Evolutionary conservation across 306 rosid species (phyloP), one percentile per base, ranked within the genome.

Genomic region (Vicia faba): DNA sequence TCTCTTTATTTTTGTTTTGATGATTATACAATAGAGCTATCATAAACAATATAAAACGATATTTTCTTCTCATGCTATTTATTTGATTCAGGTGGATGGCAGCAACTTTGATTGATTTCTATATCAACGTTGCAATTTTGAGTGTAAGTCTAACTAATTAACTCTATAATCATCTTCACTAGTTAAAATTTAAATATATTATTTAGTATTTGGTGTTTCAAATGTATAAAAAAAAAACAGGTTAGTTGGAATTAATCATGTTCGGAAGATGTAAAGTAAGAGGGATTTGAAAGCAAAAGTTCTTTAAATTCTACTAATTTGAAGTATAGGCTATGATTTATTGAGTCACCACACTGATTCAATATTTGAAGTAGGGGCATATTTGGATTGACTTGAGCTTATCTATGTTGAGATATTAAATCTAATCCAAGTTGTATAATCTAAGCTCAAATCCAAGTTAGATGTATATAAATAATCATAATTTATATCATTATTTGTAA

Each of bases 71-170:
- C 28, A 25, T 25, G 28, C 28, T 25, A 2, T 2, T 11, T 72
- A 1, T 41, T 66, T 79, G 77, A 68, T 79, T 79, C 88, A 92
- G 98, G 78, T 87, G 96, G 90, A 82, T 92, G 92, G 73, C 0
- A 2, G 87, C 93, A 41, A 73, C 89, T 70, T 76, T 86, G 86
- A 36, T 92, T 77, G 98, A 92, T 79, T 89, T 92, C 78, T 92
- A 83, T 59, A 81, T 92, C 80, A 86, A 89, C 39, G 64, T 92
- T 80, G 67, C 63, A 16, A 29, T 81, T 61, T 73, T 92, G 20
- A 80, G 78, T 25, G 96, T 92, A 89, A 70, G 86, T 71, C 25
- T 15, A 36, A 53, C n/a, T 38, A 7, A n/a, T 44, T 8, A 2
- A 35, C 54, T 64, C 58, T 0, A 9, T 14, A 39, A 2, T 33